Base-by-base conservation (phyloP, 208 protist species). In the Leishmania tarentolae region DNA sequence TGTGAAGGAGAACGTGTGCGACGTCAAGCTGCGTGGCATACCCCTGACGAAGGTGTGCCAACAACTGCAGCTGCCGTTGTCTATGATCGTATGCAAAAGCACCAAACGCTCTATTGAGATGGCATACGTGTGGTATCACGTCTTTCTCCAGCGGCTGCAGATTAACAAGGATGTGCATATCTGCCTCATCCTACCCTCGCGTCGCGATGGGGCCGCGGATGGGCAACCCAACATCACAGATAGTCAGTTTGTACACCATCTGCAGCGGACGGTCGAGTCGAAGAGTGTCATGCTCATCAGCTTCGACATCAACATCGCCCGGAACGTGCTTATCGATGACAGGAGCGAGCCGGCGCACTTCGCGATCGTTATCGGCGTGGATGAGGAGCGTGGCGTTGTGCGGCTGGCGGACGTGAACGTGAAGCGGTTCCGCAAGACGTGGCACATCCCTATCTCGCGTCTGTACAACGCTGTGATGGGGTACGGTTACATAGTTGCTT, bases 381-480 rank as follows among this genome's bases (percentile, higher is more conserved):
- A 98, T 83, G 81, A 87, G 76, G 85, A 83, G 75, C 89, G 87
- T 46, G 89, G 90, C 3, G 83, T 97, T 40, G 91, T 96, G 77
- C 91, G 92, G 17, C 80, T 98, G 35, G 95, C 93, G 2, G 95
- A 98, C 78, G 95, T 98, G 28, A 97, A 95, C 79, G 92, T 96
- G 61, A 95, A 96, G 82, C 91, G 93, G 37, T 98, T 95, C 85
- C 89, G 94, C 68, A 97, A 97, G 88, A 95, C 91, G 69, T 98
- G 95, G 94, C 90, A 97, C 86, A 80, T 96, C 19, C 93, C 92
- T 17, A 68, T 97, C 50, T 73, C 75, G 3, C 85, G 93, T 0
- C 87, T 98, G 17, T 95, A 97, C 86, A 93, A 91, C 73, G 92
- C 95, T 11, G 86, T 94, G 59, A 98, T 98, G 90, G 93, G 93